These are phyloP conservation scores for Chlamydomonas applanata DNA, from an alignment of 139 green algal species.

Conservation along the genomic window DNA sequence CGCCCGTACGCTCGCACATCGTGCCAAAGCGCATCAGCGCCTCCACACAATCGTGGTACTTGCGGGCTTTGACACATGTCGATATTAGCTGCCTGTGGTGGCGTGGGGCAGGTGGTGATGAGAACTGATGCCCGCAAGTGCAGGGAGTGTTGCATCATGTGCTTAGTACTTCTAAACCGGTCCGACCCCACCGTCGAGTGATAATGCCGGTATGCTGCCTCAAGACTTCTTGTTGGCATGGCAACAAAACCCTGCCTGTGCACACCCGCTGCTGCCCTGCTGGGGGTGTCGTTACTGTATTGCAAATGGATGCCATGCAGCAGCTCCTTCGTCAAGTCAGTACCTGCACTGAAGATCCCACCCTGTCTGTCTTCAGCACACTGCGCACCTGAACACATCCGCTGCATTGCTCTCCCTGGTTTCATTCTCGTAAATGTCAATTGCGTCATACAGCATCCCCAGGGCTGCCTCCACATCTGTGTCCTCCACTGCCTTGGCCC, in stretches of 20 bases:
- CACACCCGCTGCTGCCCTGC: too few species aligned
- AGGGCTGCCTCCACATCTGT: slow-evolving; percentile 33
- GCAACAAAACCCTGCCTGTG: background rate
- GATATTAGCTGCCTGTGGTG: slow-evolving; percentile 8
- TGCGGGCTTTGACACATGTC: slow-evolving; percentile 13
- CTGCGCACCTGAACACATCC: slow-evolving; percentile 28
- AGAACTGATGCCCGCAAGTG: too few species aligned
- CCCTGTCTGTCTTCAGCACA: too few species aligned
- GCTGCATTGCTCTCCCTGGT: slow-evolving; percentile 54
- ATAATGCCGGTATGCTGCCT: too few species aligned
- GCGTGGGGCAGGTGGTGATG: too few species aligned
- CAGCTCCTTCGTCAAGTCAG: too few species aligned
- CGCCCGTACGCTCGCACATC: slow-evolving; percentile 37
- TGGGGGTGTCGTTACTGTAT: background rate
- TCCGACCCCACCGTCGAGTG: too few species aligned
- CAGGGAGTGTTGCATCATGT: too few species aligned
- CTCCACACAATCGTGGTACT: slow-evolving; percentile 50
- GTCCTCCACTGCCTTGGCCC: slow-evolving; percentile 62
- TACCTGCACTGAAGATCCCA: too few species aligned
- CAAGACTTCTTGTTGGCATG: too few species aligned
- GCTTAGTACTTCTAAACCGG: too few species aligned
- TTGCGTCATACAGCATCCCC: slow-evolving; percentile 37
- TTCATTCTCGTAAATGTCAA: slow-evolving; percentile 60
- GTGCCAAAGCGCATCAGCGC: slow-evolving; percentile 64
- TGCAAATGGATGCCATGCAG: too few species aligned